Conservation (phyloP, 2,329 filamentous ascomycete genomes). For the Fusarium sp. region DNA sequence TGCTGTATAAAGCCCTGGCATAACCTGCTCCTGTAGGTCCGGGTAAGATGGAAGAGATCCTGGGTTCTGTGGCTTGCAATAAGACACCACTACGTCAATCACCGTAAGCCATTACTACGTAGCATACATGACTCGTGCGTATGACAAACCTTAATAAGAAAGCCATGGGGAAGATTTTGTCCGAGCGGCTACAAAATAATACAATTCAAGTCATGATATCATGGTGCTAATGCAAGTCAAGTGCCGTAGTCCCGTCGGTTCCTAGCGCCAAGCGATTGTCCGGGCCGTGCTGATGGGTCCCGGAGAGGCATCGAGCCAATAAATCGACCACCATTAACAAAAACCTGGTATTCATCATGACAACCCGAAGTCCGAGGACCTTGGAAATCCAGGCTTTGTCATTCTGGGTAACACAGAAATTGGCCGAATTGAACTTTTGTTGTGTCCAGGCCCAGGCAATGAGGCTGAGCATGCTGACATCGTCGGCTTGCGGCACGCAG, state of each 20-base stretch:
- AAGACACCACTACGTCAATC: not conserved
- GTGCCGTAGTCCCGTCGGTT: conserved; percentile 14
- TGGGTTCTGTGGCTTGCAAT: not conserved
- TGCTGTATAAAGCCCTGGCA: not conserved
- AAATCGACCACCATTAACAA: not conserved
- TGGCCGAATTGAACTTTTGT: conserved; percentile 14
- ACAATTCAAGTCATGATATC: not conserved
- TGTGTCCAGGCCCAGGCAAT: too few relatives aligned
- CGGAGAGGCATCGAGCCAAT: not conserved
- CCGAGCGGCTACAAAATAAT: not conserved
- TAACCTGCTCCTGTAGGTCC: not conserved
- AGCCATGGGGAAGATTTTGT: not conserved
- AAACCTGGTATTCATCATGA: not conserved
- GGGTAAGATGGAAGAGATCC: not conserved
- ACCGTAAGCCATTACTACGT: not conserved
- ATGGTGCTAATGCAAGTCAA: not conserved
- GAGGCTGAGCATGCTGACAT: not conserved
- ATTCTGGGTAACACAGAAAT: not conserved
- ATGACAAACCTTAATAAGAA: not conserved
- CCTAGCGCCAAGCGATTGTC: conserved; percentile 2
- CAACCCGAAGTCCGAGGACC: not conserved
- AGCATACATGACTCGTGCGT: not conserved
- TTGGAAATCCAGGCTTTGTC: not conserved
- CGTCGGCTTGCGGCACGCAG: not conserved
- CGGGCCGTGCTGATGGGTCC: conserved; percentile 9